Evolutionary conservation across 208 protist genomes (phyloP).

Genomic region (Naegleria fowleri): DNA sequence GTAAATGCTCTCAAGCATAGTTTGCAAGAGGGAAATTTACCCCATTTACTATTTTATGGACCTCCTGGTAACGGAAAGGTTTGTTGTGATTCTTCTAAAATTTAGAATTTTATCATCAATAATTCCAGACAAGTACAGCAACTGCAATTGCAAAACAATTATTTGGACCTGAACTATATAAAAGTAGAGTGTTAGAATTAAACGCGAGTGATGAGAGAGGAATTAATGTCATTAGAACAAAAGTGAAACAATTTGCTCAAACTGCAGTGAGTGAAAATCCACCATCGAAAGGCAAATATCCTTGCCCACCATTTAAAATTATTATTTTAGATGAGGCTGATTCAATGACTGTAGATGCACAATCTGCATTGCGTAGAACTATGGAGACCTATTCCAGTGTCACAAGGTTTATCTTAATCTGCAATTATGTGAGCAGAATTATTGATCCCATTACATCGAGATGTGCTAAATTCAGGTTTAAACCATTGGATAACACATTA

Average conservation of each 20-base stretch:
- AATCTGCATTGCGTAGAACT: constrained; percentile 92
- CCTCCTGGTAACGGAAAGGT: constrained; percentile 80
- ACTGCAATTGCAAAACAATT: constrained; percentile 92
- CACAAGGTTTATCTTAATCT: constrained; percentile 99
- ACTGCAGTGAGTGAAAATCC: constrained; percentile 62
- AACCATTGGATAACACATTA: constrained; percentile 73
- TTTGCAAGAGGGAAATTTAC: constrained; percentile 82
- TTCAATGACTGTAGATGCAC: constrained; percentile 94
- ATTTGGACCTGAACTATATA: constrained; percentile 84
- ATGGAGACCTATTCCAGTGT: constrained; percentile 96
- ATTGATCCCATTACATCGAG: constrained; percentile 98
- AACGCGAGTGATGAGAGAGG: constrained; percentile 99
- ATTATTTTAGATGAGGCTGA: constrained; percentile 99
- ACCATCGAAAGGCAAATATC: constrained; percentile 37
- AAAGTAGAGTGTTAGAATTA: constrained; percentile 92
- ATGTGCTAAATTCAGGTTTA: constrained; percentile 99
- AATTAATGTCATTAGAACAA: constrained; percentile 95
- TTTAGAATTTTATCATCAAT: constrained; percentile 23
- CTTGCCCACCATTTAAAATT: constrained; percentile 92
- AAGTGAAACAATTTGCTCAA: constrained; percentile 96
- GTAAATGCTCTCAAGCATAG: constrained; percentile 78
- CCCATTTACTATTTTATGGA: constrained; percentile 99
- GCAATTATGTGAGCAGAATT: constrained; percentile 97
- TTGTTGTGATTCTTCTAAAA: neutral
- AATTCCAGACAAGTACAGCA: constrained; percentile 63